Percentiles rank a stretch among this genome's conserved stretches.
phyloP scores from a whole-genome alignment of 345 rosid species.

The Salix caprea region DNA sequence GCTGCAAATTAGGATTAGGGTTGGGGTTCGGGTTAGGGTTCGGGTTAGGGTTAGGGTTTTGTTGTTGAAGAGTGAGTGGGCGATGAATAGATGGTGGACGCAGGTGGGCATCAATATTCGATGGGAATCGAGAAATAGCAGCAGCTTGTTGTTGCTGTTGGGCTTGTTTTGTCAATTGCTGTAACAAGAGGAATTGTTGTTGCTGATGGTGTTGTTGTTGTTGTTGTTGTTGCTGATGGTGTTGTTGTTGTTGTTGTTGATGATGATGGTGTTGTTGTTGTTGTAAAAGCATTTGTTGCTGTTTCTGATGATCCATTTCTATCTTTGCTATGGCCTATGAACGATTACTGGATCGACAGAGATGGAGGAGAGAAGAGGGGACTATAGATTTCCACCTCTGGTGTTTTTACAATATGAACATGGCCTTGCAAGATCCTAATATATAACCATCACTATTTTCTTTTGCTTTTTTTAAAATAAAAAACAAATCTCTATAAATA shows the following conservation, averaged over 20 bases:
- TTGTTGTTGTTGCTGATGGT: conserved; percentile 41
- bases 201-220: conserved; percentile 59
- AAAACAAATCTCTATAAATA: no score
- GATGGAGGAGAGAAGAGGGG: neutral
- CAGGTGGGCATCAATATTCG: conserved; percentile 82
- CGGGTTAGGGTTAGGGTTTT: conserved; percentile 33
- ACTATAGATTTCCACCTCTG: no score
- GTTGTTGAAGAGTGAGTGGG: conserved; percentile 32
- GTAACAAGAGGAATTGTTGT: conserved; percentile 54
- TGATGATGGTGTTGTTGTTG: conserved; percentile 39
- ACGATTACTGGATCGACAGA: neutral
- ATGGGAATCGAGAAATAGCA: conserved; percentile 88
- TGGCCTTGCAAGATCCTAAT: no score
- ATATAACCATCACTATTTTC: no score
- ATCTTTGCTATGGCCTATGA: neutral
- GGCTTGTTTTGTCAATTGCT: conserved; percentile 51
- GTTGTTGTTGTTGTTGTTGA: conserved; percentile 34
- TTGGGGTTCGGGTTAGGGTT: conserved; percentile 20
- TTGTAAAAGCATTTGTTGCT: conserved; percentile 30
- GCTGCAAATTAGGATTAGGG: conserved; percentile 22
- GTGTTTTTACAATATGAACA: no score
- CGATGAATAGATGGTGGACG: conserved; percentile 55
- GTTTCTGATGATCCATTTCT: conserved; percentile 22
- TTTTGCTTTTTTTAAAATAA: no score
- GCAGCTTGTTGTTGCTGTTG: conserved; percentile 70